phyloP scores from a whole-genome alignment of 2,329 filamentous ascomycete genomes.

The Alternaria viburni region DNA sequence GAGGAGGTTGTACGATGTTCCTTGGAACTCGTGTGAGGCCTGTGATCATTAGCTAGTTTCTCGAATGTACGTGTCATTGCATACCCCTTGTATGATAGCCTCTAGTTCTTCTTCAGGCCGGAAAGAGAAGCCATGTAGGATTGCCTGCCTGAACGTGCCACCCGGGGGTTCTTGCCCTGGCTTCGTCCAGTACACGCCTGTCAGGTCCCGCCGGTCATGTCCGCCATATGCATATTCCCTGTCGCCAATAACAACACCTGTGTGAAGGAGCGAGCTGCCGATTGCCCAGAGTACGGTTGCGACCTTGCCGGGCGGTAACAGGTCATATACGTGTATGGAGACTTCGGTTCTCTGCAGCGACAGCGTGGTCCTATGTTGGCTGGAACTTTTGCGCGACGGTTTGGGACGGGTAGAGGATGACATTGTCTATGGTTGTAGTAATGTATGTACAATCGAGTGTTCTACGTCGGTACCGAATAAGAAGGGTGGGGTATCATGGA shows the following conservation, averaged over 20 bases:
- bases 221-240: conserved; percentile 86
- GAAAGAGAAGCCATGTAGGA: conserved; percentile 81
- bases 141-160: conserved; percentile 75
- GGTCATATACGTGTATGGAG: conserved; percentile 78
- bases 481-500: conserved; percentile 22
- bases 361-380: conserved; percentile 67
- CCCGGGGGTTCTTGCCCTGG: conserved; percentile 76
- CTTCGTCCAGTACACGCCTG: conserved; percentile 83
- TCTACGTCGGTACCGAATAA: conserved; percentile 9
- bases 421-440: conserved; percentile 22
- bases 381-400: conserved; percentile 51
- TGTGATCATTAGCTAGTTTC: conserved; percentile 11
- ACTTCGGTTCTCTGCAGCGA: conserved; percentile 76
- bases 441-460: conserved; percentile 6
- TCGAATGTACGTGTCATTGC: neutral
- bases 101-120: conserved; percentile 73
- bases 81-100: conserved; percentile 64
- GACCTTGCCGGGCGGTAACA: conserved; percentile 76
- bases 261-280: conserved; percentile 79
- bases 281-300: conserved; percentile 80
- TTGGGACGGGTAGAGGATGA: conserved; percentile 41
- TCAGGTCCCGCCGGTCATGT: conserved; percentile 72
- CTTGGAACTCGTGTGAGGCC: conserved; percentile 75
- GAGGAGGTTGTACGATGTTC: conserved; percentile 79
- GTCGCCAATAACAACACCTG: conserved; percentile 80